Percentiles rank a stretch among this genome's conserved stretches.
Conservation (phyloP, 2,329 filamentous ascomycete species). For the Fusarium compactum region DNA sequence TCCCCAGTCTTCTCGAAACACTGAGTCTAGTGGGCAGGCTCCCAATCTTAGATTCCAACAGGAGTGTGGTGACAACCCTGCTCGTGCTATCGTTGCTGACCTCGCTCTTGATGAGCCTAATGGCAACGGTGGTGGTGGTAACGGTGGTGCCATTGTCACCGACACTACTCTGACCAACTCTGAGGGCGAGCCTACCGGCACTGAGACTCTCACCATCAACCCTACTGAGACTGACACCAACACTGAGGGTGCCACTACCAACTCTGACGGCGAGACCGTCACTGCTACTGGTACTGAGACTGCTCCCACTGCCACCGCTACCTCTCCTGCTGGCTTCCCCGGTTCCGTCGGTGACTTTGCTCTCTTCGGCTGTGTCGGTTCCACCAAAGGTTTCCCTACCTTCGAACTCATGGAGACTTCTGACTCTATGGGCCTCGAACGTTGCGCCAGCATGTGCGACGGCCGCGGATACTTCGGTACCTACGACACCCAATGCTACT, state of each 20-base stretch:
- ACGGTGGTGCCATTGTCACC: conserved; percentile 16
- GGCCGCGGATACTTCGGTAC: conserved; percentile 46
- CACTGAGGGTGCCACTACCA: conserved; percentile 3
- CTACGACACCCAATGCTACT: conserved; percentile 41
- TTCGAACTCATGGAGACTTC: conserved; percentile 36
- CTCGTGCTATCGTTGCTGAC: not conserved
- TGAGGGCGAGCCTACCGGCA: not conserved
- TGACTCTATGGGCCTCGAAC: conserved; percentile 42
- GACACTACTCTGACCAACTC: not conserved
- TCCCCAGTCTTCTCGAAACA: rapidly evolving
- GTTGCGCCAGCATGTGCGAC: conserved; percentile 44
- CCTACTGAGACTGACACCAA: not conserved
- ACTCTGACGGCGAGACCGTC: conserved; percentile 11
- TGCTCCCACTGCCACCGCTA: conserved; percentile 46
- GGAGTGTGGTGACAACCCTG: conserved; percentile 10
- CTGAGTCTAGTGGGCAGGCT: rapidly evolving
- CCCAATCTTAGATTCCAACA: conserved; percentile 15
- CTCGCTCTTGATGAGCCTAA: conserved; percentile 17
- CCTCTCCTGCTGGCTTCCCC: conserved; percentile 36
- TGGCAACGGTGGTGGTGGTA: not conserved
- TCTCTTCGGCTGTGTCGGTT: conserved; percentile 47
- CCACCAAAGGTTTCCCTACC: conserved; percentile 38
- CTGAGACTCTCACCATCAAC: not conserved
- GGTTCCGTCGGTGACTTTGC: conserved; percentile 34
- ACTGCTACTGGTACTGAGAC: conserved; percentile 43